Evolutionary conservation across 306 rosid species (phyloP), one percentile per base, ranked within the genome.

Genomic region (Herpetospermum pedunculosum): DNA sequence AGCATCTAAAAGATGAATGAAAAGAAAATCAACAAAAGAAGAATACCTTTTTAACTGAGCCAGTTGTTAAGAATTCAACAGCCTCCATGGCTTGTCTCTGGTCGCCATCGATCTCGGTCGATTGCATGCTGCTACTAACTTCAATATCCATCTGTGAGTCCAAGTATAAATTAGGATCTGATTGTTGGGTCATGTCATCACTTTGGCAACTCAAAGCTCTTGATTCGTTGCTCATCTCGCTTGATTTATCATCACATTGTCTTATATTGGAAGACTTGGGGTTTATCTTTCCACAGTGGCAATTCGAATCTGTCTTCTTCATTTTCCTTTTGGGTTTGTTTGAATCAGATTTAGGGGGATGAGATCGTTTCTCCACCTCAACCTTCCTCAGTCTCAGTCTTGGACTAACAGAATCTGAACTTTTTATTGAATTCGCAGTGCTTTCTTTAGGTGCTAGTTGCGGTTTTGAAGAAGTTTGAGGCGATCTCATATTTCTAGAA

Each of bases 331-430:
- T 89, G 18, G 83, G 72, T 79, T 85, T 93, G 78, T 76, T 85
- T 65, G 87, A 47, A 70, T 84, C 88, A 12, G 87, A 79, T 54
- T 90, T 80, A 63, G 91, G 92, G 2, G 90, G 87, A 70, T 85
- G 86, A 65, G 93, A 86, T 65, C 85, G 85, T 80, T 80, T 93
- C 80, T 85, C 97, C 78, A 81, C 77, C 77, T 90, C 93, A 71
- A 76, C 78, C 83, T 85, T 93, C 88, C 85, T 88, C 84, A 78
- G 90, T 72, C 81, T 96, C 79, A 87, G 79, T 82, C 90, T 90
- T 13, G 97, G 98, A 80, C 98, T 92, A 74, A 85, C 83, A 19
- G 96, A 82, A 65, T 90, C 88, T 3, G 90, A 76, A 80, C 80
- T 83, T 84, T 84, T 93, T 28, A 53, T 82, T 57, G 88, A 80